Conservation (phyloP, 352 stramenopile species). For the Phytophthora pisi region DNA sequence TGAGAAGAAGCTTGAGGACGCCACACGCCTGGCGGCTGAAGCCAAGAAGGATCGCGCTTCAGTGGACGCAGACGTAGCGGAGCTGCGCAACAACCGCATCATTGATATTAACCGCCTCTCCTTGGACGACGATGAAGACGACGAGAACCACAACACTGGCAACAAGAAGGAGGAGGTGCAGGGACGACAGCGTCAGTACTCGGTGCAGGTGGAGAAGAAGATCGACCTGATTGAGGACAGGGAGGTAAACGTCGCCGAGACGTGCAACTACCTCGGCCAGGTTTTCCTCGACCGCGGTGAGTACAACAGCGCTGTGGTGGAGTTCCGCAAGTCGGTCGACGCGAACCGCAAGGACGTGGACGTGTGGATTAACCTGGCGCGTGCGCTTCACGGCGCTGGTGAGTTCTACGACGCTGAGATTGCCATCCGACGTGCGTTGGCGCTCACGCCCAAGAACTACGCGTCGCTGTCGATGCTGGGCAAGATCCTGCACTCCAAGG, state of each 20-base stretch:
- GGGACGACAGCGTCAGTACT: constrained; percentile 28
- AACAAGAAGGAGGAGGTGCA: constrained; percentile 28
- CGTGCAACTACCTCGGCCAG: constrained; percentile 75
- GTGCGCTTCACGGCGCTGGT: constrained; percentile 56
- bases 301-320: constrained; percentile 53
- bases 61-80: constrained; percentile 47
- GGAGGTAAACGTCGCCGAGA: constrained; percentile 65
- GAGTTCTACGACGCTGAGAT: constrained; percentile 76
- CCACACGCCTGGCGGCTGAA: constrained; percentile 25
- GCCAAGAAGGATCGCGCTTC: constrained; percentile 47
- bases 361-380: constrained; percentile 80
- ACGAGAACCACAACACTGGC: constrained; percentile 37
- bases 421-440: constrained; percentile 58
- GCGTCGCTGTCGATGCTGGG: constrained; percentile 72
- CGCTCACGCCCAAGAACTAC: constrained; percentile 64
- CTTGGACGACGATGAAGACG: constrained; percentile 54
- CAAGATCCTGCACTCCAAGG: constrained; percentile 84
- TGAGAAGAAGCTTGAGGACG: constrained; percentile 54
- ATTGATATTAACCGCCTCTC: constrained; percentile 74
- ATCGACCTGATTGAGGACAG: constrained; percentile 50
- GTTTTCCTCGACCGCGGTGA: constrained; percentile 76
- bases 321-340: constrained; percentile 78
- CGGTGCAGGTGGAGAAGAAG: constrained; percentile 39
- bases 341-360: constrained; percentile 69
- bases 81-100: constrained; percentile 62